phyloP scores from a whole-genome alignment of 805 yeast species.

The Barnettozyma siamensis region DNA sequence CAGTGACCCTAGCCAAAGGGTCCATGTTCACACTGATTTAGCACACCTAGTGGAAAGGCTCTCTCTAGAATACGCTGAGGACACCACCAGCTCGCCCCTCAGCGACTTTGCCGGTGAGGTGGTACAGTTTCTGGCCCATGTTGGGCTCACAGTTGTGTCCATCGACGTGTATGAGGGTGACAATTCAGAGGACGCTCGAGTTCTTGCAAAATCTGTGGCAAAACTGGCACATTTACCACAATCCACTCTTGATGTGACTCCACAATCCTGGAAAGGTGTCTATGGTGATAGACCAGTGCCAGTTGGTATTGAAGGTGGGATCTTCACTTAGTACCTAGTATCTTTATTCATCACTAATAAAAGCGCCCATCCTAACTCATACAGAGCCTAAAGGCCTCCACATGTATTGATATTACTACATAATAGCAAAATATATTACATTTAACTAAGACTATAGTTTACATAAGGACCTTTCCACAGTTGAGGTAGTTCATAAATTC shows the following conservation, averaged over 20 bases:
- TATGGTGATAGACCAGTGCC: constrained; percentile 74
- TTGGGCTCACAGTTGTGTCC: constrained; percentile 1
- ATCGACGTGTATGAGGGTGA: constrained; percentile 86
- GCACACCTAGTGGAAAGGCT: no score
- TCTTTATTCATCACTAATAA: no score
- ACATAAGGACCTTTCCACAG: no score
- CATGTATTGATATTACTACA: no score
- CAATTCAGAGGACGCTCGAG: constrained; percentile 65
- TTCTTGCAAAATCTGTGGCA: constrained; percentile 37
- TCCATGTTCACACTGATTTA: not conserved
- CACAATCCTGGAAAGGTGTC: constrained; percentile 79
- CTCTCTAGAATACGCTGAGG: not conserved
- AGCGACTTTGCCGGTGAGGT: constrained; percentile 8
- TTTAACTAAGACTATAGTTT: no score
- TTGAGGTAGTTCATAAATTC: no score
- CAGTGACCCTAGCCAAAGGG: constrained; percentile 6
- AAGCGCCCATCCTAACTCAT: no score
- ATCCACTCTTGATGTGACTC: constrained; percentile 39
- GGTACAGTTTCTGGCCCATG: no score
- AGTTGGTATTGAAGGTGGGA: constrained; percentile 66
- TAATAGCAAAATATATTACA: no score
- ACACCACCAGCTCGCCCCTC: not conserved
- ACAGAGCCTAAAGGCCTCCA: no score
- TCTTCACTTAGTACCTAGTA: constrained; percentile 55
- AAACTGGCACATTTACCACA: constrained; percentile 23